phyloP scores from a whole-genome alignment of 2,329 filamentous ascomycete genomes.

The Clonostachys byssicola region DNA sequence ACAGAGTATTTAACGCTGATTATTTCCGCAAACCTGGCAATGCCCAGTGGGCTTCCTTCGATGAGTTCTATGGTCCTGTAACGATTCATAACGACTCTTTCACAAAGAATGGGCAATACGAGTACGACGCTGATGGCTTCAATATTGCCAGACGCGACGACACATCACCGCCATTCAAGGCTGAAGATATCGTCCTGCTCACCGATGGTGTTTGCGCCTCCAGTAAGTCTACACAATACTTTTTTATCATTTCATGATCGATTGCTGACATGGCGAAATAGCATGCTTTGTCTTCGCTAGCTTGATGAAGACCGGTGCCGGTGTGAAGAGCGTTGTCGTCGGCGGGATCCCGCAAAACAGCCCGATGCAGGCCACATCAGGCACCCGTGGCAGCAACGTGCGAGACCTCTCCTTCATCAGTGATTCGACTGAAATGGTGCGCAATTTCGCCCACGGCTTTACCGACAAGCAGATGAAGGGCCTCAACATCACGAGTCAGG shows the following conservation, averaged over 20 bases:
- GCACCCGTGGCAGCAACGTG: constrained; percentile 47
- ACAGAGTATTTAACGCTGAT: too few relatives aligned
- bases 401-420: constrained; percentile 15
- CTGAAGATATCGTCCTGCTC: constrained; percentile 35
- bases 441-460: not conserved
- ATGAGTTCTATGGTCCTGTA: not conserved
- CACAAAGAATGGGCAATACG: not conserved
- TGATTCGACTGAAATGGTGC: not conserved
- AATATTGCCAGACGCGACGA: constrained; percentile 2
- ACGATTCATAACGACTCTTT: not conserved
- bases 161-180: constrained; percentile 17
- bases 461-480: not conserved
- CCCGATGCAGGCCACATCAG: constrained; percentile 54
- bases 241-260: too few relatives aligned
- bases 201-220: constrained; percentile 55
- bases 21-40: too few relatives aligned
- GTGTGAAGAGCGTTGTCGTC: constrained; percentile 51
- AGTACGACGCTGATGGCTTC: constrained; percentile 38
- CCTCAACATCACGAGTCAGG: not conserved
- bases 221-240: constrained; percentile 10
- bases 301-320: constrained; percentile 43
- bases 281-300: constrained; percentile 54
- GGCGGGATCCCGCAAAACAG: constrained; percentile 47
- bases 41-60: not conserved
- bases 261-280: too few relatives aligned